Percentiles rank a stretch among this genome's conserved stretches.
phyloP scores from a whole-genome alignment of 2,329 filamentous ascomycete genomes.

The Tympanopsis confertula region DNA sequence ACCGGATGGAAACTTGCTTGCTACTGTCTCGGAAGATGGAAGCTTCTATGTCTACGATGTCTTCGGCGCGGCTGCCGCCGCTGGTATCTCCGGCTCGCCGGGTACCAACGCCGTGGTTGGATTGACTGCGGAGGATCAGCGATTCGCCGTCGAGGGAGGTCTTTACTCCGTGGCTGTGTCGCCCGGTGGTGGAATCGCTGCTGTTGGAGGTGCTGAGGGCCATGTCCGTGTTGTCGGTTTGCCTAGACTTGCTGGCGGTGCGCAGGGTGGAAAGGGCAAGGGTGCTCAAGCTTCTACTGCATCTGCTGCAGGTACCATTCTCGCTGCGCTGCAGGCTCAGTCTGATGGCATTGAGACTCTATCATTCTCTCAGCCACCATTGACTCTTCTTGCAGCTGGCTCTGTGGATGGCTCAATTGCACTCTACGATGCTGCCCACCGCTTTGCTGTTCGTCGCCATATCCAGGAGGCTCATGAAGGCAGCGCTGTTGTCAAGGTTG shows the following conservation, averaged over 20 bases:
- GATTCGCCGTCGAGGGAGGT: conserved; percentile 61
- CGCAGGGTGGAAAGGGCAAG: conserved; percentile 6
- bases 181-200: conserved; percentile 49
- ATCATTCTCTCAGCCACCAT: conserved; percentile 28
- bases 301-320: conserved; percentile 28
- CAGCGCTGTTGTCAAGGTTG: conserved; percentile 59
- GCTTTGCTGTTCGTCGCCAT: conserved; percentile 55
- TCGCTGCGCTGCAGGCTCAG: conserved; percentile 56
- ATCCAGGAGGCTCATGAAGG: conserved; percentile 57
- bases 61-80: conserved; percentile 44
- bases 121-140: conserved; percentile 52
- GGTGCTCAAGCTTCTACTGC: conserved; percentile 6
- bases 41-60: conserved; percentile 63
- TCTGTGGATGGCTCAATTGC: conserved; percentile 46
- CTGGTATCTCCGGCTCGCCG: conserved; percentile 9
- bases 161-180: conserved; percentile 56
- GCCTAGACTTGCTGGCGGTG: conserved; percentile 28
- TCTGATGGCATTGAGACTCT: conserved; percentile 57
- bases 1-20: conserved; percentile 55
- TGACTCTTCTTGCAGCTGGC: conserved; percentile 21
- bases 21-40: conserved; percentile 58
- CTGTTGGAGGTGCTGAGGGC: conserved; percentile 59
- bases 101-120: conserved; percentile 34
- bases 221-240: conserved; percentile 57
- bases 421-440: conserved; percentile 57